A percentile compares a stretch with the other conserved stretches of the same genome.
phyloP scores from a whole-genome alignment of 208 protist species.

The Leishmania aethiopica region DNA sequence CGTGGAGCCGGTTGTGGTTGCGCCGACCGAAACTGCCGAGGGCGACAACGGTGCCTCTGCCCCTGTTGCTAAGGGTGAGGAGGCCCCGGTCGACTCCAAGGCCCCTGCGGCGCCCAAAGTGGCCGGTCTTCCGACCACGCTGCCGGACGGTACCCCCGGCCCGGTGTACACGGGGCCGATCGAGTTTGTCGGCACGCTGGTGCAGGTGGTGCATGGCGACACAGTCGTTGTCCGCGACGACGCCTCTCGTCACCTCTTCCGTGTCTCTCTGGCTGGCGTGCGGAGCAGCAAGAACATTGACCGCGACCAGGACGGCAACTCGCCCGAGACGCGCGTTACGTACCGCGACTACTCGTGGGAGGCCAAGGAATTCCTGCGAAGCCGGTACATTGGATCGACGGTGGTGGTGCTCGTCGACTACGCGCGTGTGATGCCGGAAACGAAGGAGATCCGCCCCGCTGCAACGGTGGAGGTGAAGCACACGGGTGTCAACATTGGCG shows the following conservation, averaged over 20 bases:
- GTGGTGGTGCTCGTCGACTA: constrained; percentile 85
- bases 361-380: constrained; percentile 84
- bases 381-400: constrained; percentile 73
- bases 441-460: constrained; percentile 76
- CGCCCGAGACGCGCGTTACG: constrained; percentile 78
- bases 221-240: constrained; percentile 78
- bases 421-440: constrained; percentile 80
- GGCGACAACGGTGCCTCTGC: constrained; percentile 12
- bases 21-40: background rate
- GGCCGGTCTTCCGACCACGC: constrained; percentile 47
- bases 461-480: constrained; percentile 60
- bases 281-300: constrained; percentile 81
- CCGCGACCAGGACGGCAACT: constrained; percentile 78
- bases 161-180: constrained; percentile 64
- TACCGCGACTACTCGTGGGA: constrained; percentile 92
- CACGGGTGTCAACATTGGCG: constrained; percentile 71
- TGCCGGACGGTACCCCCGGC: constrained; percentile 46
- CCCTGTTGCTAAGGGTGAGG: background rate
- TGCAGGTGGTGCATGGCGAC: constrained; percentile 87
- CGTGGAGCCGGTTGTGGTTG: constrained; percentile 27
- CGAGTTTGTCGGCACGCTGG: constrained; percentile 63
- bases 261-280: constrained; percentile 80
- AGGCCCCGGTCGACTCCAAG: background rate
- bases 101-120: constrained; percentile 17
- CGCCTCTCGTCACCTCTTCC: constrained; percentile 44